These are phyloP conservation scores for Magnaporthales sp. DNA, from an alignment of 2,329 filamentous ascomycete species.

Conservation along the genomic window DNA sequence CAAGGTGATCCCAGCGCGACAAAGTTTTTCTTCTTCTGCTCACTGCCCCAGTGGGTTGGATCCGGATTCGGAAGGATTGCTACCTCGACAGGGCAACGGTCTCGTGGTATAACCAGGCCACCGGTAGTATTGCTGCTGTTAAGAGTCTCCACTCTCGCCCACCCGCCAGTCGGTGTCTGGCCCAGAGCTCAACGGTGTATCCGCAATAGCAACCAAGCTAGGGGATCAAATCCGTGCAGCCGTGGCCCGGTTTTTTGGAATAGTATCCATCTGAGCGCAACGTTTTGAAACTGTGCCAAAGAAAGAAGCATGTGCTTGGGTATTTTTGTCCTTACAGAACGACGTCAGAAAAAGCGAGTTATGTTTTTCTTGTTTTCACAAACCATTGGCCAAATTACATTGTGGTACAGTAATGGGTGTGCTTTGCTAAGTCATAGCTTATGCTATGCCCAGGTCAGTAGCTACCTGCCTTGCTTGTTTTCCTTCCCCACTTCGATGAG, in stretches of 20 bases:
- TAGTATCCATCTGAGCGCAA: neutral
- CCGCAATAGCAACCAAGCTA: neutral
- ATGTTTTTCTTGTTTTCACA: neutral
- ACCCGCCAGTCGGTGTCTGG: neutral
- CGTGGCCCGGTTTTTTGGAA: neutral
- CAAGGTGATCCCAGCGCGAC: neutral
- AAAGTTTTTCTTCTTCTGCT: neutral
- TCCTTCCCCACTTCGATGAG: neutral
- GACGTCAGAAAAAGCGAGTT: neutral
- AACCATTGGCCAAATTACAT: neutral
- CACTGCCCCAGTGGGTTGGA: neutral
- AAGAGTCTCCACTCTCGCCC: neutral
- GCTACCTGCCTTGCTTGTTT: neutral
- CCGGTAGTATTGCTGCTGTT: neutral
- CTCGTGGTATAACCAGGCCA: neutral
- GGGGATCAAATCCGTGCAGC: neutral
- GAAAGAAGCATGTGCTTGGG: neutral
- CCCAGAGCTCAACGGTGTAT: neutral
- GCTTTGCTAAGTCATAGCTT: neutral
- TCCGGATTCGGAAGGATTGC: neutral
- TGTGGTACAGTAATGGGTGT: neutral
- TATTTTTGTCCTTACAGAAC: neutral
- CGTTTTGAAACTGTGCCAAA: neutral
- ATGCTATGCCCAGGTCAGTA: neutral
- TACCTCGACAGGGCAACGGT: neutral